These are phyloP conservation scores for Chenopodium quinoa DNA, from an alignment of 148 eudicot genomes.

Conservation along the genomic window DNA sequence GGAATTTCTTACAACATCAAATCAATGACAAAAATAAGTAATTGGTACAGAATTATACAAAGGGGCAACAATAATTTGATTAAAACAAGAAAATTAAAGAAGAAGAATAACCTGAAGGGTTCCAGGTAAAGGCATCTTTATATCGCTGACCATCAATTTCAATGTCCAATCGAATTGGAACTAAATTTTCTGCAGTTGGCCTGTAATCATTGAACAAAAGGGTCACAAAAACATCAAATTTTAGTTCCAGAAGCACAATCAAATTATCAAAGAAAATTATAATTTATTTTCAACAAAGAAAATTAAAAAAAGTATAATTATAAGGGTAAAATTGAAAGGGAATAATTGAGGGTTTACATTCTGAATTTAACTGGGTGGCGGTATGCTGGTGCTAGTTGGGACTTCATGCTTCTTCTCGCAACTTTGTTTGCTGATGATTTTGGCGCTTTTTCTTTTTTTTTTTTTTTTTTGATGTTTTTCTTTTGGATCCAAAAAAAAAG, in stretches of 20 bases:
- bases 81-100: not conserved
- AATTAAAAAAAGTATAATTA: not conserved
- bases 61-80: not conserved
- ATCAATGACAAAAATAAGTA: not conserved
- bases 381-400: conserved; percentile 36
- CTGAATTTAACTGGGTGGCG: conserved; percentile 58
- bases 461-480: too few species aligned
- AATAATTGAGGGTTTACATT: conserved; percentile 36
- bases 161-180: conserved; percentile 86
- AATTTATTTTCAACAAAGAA: too few species aligned
- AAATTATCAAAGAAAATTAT: not conserved
- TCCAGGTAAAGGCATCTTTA: conserved; percentile 92
- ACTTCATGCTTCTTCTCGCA: conserved; percentile 33
- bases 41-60: too few species aligned
- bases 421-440: not conserved
- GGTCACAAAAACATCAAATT: not conserved
- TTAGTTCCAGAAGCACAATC: not conserved
- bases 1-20: not conserved
- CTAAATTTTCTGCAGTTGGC: conserved; percentile 79
- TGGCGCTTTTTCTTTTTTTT: conserved; percentile 6
- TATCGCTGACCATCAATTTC: conserved; percentile 83
- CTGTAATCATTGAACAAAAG: conserved; percentile 31
- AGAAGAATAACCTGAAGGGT: conserved; percentile 53
- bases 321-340: not conserved
- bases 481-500: too few species aligned